phyloP scores from a whole-genome alignment of 2,329 filamentous ascomycete genomes.

The Magnaporthiopsis poae region DNA sequence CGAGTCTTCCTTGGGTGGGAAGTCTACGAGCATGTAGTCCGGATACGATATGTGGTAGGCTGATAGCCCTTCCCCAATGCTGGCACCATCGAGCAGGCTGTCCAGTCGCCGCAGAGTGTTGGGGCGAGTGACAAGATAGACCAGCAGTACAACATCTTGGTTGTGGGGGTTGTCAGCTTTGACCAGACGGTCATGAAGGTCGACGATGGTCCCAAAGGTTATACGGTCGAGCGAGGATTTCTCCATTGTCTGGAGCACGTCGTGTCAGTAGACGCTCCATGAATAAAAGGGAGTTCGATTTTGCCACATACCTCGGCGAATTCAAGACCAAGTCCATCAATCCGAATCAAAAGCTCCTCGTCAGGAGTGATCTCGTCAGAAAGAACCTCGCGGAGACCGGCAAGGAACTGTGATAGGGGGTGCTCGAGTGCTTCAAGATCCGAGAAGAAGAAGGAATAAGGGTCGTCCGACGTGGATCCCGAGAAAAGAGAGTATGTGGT shows the following conservation, averaged over 20 bases:
- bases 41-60: conserved; percentile 1
- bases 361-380: conserved; percentile 32
- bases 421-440: conserved; percentile 31
- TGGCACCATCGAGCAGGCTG: conserved; percentile 15
- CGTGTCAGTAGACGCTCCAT: neutral
- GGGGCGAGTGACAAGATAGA: conserved; percentile 15
- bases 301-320: conserved; percentile 37
- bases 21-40: conserved; percentile 1
- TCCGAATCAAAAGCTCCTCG: conserved; percentile 41
- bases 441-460: conserved; percentile 36
- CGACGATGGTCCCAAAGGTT: conserved; percentile 16
- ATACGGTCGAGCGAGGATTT: conserved; percentile 15
- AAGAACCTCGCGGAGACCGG: conserved; percentile 35
- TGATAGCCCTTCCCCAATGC: conserved; percentile 14
- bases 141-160: conserved; percentile 9
- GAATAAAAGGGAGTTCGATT: too few relatives aligned
- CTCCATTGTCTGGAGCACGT: conserved; percentile 12
- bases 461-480: conserved; percentile 25
- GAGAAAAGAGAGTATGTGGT: conserved; percentile 25
- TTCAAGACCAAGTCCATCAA: conserved; percentile 43
- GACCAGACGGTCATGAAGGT: conserved; percentile 15
- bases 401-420: conserved; percentile 34
- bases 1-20: conserved; percentile 7
- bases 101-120: conserved; percentile 15
- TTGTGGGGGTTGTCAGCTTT: conserved; percentile 14